Evolutionary conservation across 345 rosid genomes (phyloP).

Genomic region (Salix caprea): DNA sequence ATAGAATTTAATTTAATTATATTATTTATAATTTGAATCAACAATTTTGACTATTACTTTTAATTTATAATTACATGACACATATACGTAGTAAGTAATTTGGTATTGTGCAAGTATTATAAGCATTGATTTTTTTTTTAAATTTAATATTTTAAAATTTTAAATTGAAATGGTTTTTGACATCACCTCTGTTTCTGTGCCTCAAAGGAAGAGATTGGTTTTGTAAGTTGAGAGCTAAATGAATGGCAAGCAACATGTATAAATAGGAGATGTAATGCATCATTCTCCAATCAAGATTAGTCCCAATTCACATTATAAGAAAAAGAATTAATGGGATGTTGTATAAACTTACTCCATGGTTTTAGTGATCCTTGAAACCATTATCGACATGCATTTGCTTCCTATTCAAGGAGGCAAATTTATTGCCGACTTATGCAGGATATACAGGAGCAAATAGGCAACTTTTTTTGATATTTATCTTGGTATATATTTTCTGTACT

Average conservation of each 20-base stretch:
- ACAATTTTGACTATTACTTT: too few relatives aligned
- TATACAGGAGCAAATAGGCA: background rate
- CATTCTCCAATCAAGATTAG: too few relatives aligned
- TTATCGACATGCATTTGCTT: background rate
- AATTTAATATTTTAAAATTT: too few relatives aligned
- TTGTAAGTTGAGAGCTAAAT: background rate
- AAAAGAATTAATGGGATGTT: too few relatives aligned
- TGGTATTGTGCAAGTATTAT: too few relatives aligned
- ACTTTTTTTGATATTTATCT: background rate
- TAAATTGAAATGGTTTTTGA: too few relatives aligned
- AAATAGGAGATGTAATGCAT: background rate
- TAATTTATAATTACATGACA: too few relatives aligned
- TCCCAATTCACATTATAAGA: too few relatives aligned
- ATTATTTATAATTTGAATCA: too few relatives aligned
- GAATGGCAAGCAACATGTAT: slow-evolving; percentile 3
- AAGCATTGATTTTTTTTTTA: too few relatives aligned
- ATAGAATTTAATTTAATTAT: too few relatives aligned
- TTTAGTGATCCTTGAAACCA: slow-evolving; percentile 8
- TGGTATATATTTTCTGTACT: background rate
- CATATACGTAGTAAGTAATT: too few relatives aligned
- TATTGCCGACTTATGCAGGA: slow-evolving; percentile 5
- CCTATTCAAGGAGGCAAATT: background rate
- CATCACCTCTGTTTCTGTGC: background rate
- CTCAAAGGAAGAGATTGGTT: slow-evolving; percentile 1
- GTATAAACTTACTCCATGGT: background rate